phyloP scores from a whole-genome alignment of 2,329 filamentous ascomycete genomes.

The Grosmannia clavigera region DNA sequence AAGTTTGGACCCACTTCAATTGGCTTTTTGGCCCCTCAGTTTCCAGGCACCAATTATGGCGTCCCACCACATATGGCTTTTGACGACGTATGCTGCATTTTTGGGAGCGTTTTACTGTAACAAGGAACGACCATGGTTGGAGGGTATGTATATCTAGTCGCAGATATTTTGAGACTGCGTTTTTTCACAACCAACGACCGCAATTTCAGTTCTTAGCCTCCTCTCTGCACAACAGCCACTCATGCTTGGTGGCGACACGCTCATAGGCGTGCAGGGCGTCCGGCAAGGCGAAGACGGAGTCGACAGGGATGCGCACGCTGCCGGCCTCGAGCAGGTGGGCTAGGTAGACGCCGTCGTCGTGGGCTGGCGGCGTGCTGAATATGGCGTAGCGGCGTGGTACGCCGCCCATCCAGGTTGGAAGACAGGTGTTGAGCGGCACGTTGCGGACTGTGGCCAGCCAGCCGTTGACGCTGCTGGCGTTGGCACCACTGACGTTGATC shows the following conservation, averaged over 20 bases:
- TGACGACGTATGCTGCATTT: too few relatives aligned
- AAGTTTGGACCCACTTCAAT: not conserved
- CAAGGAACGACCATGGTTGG: too few relatives aligned
- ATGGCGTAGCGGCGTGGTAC: constrained; percentile 18
- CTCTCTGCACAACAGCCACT: too few relatives aligned
- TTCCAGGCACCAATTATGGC: not conserved
- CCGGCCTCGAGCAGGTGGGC: constrained; percentile 16
- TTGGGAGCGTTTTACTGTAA: too few relatives aligned
- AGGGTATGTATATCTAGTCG: too few relatives aligned
- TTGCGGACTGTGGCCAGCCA: constrained; percentile 4
- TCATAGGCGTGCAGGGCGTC: constrained; percentile 2
- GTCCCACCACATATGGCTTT: too few relatives aligned
- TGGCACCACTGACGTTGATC: constrained; percentile 18
- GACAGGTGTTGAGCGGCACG: constrained; percentile 1
- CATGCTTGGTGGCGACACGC: constrained; percentile 5
- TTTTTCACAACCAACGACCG: too few relatives aligned
- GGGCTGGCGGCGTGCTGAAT: constrained; percentile 16
- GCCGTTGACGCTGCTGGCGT: constrained; percentile 17
- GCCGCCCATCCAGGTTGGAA: constrained; percentile 18
- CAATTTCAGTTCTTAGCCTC: too few relatives aligned
- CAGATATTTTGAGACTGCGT: too few relatives aligned
- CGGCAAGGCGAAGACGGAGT: constrained; percentile 4
- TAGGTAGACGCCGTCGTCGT: constrained; percentile 13
- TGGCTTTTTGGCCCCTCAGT: not conserved
- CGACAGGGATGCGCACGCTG: constrained; percentile 7